phyloP scores from a whole-genome alignment of 2,329 filamentous ascomycete species.

The Fusarium kyushuense region DNA sequence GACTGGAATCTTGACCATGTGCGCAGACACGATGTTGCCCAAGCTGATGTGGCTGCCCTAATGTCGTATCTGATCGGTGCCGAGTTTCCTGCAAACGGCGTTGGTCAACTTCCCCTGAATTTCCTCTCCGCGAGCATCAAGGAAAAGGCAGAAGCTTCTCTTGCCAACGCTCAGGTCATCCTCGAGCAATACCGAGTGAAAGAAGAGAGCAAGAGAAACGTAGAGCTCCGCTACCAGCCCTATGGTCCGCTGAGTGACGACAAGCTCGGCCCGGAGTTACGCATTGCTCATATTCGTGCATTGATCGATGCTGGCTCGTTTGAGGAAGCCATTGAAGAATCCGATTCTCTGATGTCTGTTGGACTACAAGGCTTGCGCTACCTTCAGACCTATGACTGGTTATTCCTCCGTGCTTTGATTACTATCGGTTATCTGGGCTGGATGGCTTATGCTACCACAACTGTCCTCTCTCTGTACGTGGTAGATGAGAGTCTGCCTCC shows the following conservation, averaged over 20 bases:
- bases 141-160: constrained; percentile 84
- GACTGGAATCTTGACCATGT: constrained; percentile 89
- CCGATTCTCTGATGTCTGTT: constrained; percentile 79
- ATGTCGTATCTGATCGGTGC: constrained; percentile 93
- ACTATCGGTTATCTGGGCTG: constrained; percentile 93
- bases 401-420: constrained; percentile 90
- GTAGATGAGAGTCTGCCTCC: constrained; percentile 76
- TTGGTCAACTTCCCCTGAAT: constrained; percentile 88
- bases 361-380: constrained; percentile 89
- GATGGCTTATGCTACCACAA: constrained; percentile 92
- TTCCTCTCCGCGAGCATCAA: constrained; percentile 79
- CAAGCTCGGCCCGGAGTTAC: constrained; percentile 72
- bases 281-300: constrained; percentile 74
- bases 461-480: constrained; percentile 89
- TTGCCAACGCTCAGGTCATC: constrained; percentile 87
- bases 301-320: constrained; percentile 75
- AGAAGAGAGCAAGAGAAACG: constrained; percentile 82
- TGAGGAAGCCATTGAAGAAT: constrained; percentile 83
- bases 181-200: constrained; percentile 97
- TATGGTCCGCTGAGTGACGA: constrained; percentile 77
- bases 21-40: constrained; percentile 88
- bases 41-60: constrained; percentile 92
- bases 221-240: constrained; percentile 80
- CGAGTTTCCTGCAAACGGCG: constrained; percentile 95
- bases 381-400: constrained; percentile 97